Percentiles rank a stretch among this genome's conserved stretches.
These are phyloP conservation scores for Rhododendron williamsianum DNA, from an alignment of 148 eudicot species.

Conservation along the genomic window DNA sequence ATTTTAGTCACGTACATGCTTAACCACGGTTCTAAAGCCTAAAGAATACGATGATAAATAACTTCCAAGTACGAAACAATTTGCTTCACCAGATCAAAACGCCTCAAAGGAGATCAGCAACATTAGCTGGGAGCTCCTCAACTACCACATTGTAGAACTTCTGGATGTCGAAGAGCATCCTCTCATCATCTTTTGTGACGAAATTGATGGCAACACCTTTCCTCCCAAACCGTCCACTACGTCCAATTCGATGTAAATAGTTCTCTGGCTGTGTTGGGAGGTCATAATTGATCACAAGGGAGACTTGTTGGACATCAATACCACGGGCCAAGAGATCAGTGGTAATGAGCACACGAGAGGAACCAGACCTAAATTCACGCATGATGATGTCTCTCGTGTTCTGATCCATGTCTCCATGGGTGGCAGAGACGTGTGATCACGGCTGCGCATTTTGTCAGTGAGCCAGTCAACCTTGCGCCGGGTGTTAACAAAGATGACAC, in stretches of 20 bases:
- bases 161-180: slow-evolving; percentile 68
- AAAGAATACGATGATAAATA: slow-evolving; percentile 10
- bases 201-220: slow-evolving; percentile 82
- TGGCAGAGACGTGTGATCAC: slow-evolving; percentile 83
- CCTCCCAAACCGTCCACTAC: slow-evolving; percentile 79
- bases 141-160: slow-evolving; percentile 58
- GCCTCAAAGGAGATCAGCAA: slow-evolving; percentile 63
- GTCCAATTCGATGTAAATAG: slow-evolving; percentile 71
- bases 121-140: slow-evolving; percentile 74
- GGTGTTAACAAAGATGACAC: slow-evolving; percentile 73
- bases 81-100: slow-evolving; percentile 8
- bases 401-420: slow-evolving; percentile 85
- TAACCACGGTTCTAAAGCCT: slow-evolving; percentile 12
- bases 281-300: slow-evolving; percentile 69
- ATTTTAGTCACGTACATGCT: slow-evolving; percentile 10
- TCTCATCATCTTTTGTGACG: slow-evolving; percentile 59
- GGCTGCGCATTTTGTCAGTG: slow-evolving; percentile 73
- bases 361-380: slow-evolving; percentile 74
- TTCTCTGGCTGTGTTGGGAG: slow-evolving; percentile 75
- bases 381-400: slow-evolving; percentile 68
- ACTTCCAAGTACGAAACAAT: slow-evolving; percentile 11
- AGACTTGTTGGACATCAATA: slow-evolving; percentile 80
- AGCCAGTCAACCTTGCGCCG: slow-evolving; percentile 78
- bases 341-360: slow-evolving; percentile 70
- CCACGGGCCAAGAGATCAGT: slow-evolving; percentile 81